phyloP scores from a whole-genome alignment of 805 yeast genomes.

The Saturnispora bothae region DNA sequence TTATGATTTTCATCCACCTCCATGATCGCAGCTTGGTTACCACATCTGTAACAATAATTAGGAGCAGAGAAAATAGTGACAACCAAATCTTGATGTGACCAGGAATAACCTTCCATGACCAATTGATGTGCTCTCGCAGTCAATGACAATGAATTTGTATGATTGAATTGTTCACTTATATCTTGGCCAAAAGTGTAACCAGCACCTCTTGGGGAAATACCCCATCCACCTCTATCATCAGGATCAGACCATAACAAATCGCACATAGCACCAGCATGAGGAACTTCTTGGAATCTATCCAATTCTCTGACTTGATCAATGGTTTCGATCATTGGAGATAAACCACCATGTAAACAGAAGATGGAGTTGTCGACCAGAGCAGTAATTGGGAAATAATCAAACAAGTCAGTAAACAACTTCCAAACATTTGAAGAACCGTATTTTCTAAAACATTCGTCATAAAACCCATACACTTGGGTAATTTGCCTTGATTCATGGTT shows the following conservation, averaged over 20 bases:
- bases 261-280: conserved; percentile 97
- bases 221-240: conserved; percentile 97
- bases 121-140: conserved; percentile 94
- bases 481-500: conserved; percentile 94
- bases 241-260: conserved; percentile 96
- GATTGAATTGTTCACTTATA: conserved; percentile 87
- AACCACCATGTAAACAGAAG: conserved; percentile 89
- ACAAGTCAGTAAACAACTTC: conserved; percentile 84
- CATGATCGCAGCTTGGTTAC: conserved; percentile 97
- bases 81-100: conserved; percentile 91
- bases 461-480: conserved; percentile 92
- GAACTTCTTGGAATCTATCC: conserved; percentile 90
- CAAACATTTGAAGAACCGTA: conserved; percentile 90
- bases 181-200: conserved; percentile 98
- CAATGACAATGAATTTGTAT: conserved; percentile 71
- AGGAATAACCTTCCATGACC: conserved; percentile 94
- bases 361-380: conserved; percentile 86
- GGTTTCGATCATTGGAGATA: conserved; percentile 89
- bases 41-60: conserved; percentile 94
- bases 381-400: conserved; percentile 88
- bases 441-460: conserved; percentile 89
- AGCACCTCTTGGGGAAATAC: conserved; percentile 95
- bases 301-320: conserved; percentile 86
- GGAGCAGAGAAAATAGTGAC: conserved; percentile 95
- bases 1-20: conserved; percentile 92